Base-by-base conservation (phyloP, 148 eudicot species). In the Arctostaphylos glauca region DNA sequence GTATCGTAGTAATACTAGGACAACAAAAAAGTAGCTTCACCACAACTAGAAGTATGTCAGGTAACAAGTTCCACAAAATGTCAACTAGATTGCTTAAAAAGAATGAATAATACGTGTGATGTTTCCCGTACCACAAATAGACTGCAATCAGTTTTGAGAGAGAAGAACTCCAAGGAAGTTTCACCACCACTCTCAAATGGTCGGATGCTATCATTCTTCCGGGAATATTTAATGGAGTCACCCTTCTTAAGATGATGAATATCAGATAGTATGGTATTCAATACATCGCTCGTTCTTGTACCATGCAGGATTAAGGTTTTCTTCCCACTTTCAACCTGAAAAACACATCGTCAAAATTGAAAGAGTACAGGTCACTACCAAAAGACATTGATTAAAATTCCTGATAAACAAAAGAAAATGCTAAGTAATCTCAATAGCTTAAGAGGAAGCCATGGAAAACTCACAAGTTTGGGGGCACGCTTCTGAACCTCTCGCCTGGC, bases 111-210 rank as follows among this genome's bases (percentile, higher is more conserved):
- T 5, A 16, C 56, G 23, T 13, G 49, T 13, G 49, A 5, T 4
- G 46, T 59, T 31, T 16, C 15, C 68, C 92, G 85, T 81, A 94
- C 99, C 92, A 94, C 92, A 92, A 96, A 88, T n/a, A 96, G 82
- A 80, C 97, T 89, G 88, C 99, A 96, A 81, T 96, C 99, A 59
- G 98, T 93, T 89, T 94, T 97, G 54, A 88, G 91, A 12, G 99
- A 94, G 83, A 84, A 97, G 81, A 93, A 97, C 88, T 97, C 99
- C 83, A 97, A 80, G 14, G 95, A 91, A 31, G 99, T 81, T 85
- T 97, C 98, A 81, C 99, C 99, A 10, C 98, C 98, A 50, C 92
- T 91, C 89, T 97, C 98, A 79, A 97, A 97, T 8, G 98, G 99
- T 83, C 95, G 88, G 82, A 97, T 86, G 43, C 91, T 93, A 44